These are phyloP conservation scores for Globisporangium parvum DNA, from an alignment of 352 stramenopile genomes.

Conservation along the genomic window DNA sequence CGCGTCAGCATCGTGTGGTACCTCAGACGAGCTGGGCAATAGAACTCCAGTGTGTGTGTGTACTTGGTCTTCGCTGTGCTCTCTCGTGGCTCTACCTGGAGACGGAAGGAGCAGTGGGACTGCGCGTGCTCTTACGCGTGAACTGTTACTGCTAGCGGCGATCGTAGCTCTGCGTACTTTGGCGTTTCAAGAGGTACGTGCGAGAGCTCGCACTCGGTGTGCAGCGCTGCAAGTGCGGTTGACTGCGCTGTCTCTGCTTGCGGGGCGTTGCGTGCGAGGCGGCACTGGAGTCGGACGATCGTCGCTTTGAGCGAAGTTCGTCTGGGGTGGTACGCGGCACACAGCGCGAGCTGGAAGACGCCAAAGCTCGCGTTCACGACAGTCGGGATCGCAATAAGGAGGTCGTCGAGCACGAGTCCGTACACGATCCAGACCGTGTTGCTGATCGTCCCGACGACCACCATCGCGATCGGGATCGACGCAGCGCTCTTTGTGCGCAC, in stretches of 20 bases:
- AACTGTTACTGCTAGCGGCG: neutral
- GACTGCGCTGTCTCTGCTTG: neutral
- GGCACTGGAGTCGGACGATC: constrained; percentile 2
- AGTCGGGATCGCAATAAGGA: constrained; percentile 27
- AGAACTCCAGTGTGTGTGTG: too few species aligned
- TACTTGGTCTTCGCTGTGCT: too few species aligned
- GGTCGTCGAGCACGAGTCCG: constrained; percentile 23
- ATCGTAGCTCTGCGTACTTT: constrained; percentile 4
- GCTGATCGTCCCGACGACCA: constrained; percentile 27
- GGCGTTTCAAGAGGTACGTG: constrained; percentile 20
- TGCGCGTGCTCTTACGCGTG: too few species aligned
- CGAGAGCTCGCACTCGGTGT: constrained; percentile 12
- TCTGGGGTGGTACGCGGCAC: constrained; percentile 21
- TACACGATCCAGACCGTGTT: constrained; percentile 41
- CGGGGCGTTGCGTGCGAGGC: neutral
- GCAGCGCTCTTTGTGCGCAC: constrained; percentile 24
- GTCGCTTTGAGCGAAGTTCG: constrained; percentile 5
- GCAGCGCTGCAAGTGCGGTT: too few species aligned
- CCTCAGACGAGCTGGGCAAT: too few species aligned
- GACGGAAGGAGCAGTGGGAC: too few species aligned
- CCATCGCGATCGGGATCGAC: constrained; percentile 33
- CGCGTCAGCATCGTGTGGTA: too few species aligned
- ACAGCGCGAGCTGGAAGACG: constrained; percentile 28
- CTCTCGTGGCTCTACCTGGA: too few species aligned
- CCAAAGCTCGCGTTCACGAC: constrained; percentile 29